Conservation (phyloP, 2,329 filamentous ascomycete species). For the Colletotrichum eremochloae region DNA sequence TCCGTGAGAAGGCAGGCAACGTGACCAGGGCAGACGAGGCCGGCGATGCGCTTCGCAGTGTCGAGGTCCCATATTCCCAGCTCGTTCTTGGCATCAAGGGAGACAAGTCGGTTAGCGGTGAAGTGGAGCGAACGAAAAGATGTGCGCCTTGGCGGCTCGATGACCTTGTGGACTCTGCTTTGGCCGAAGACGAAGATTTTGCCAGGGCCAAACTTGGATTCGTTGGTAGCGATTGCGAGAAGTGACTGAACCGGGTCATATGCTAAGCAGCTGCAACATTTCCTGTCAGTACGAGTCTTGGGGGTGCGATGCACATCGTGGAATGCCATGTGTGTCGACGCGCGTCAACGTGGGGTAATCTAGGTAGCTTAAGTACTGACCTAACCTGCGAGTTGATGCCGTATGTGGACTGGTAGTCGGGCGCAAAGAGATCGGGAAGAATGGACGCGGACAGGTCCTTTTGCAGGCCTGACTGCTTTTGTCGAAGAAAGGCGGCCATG, state of each 20-base stretch:
- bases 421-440: slow-evolving; percentile 80
- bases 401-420: slow-evolving; percentile 87
- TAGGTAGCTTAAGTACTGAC: slow-evolving; percentile 53
- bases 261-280: slow-evolving; percentile 77
- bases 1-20: slow-evolving; percentile 84
- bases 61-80: slow-evolving; percentile 86
- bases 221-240: slow-evolving; percentile 89
- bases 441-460: slow-evolving; percentile 90
- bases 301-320: background rate
- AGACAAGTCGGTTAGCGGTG: slow-evolving; percentile 86
- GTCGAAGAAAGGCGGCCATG: slow-evolving; percentile 78
- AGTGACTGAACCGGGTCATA: slow-evolving; percentile 96
- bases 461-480: slow-evolving; percentile 93
- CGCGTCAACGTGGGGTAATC: slow-evolving; percentile 41
- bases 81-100: slow-evolving; percentile 88
- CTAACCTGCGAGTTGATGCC: slow-evolving; percentile 84
- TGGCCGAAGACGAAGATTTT: slow-evolving; percentile 92
- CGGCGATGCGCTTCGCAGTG: slow-evolving; percentile 73
- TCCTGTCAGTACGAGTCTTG: slow-evolving; percentile 4
- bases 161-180: slow-evolving; percentile 80
- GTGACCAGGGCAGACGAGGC: slow-evolving; percentile 81
- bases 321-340: slow-evolving; percentile 23
- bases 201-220: slow-evolving; percentile 86
- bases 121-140: slow-evolving; percentile 87
- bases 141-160: slow-evolving; percentile 77